Base-by-base conservation (phyloP, 768 basidiomycete genomes). In the Panus rudis region DNA sequence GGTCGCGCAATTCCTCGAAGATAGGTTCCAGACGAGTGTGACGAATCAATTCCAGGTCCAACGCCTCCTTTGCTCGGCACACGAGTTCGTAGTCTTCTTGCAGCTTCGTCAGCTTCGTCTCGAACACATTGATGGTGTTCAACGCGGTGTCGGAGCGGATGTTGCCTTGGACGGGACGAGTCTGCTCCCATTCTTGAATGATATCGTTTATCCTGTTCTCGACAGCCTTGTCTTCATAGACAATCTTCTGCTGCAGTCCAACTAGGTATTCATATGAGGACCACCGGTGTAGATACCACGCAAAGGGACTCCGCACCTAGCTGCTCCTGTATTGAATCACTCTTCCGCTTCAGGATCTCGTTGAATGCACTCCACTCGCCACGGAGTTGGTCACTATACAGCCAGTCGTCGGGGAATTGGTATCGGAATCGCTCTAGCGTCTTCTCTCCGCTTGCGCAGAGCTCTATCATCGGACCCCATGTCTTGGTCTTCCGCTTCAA, bases 321-420 rank as follows among this genome's bases (percentile, higher is more conserved):
- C 61, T 99, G 96, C 65, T 98, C 93, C 68, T 97, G 92, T 55
- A 99, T 99, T 21, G 91, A 89, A 59, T 92, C 92, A 52, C 92
- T 94, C 80, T 98, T 98, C 55, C 96, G 74, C 71, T 92, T 92
- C 61, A 99, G 70, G 45, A 98, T 97, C 66, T 98, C 94, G 52
- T 92, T 91, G 68, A 93, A 98, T 22, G 94, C 92, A 58, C 88
- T 88, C 96, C 96, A 99, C 69, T 99, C 96, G 16, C 92, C 92
- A 48, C 89, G 78, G 37, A 99, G 78, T 60, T 97, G 96, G 62
- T 99, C 96, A 52, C 91, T 92, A 63, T 98, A 96, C 0, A 98
- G 80, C 96, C 96, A 99, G 56, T 98, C 96, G 34, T 87, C 81
- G 2, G 91, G 85, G 57, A 99, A 99, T 55, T 94, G 91, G 67